Base-by-base conservation (phyloP, 352 stramenopile genomes). In the Phytophthora pisi region DNA sequence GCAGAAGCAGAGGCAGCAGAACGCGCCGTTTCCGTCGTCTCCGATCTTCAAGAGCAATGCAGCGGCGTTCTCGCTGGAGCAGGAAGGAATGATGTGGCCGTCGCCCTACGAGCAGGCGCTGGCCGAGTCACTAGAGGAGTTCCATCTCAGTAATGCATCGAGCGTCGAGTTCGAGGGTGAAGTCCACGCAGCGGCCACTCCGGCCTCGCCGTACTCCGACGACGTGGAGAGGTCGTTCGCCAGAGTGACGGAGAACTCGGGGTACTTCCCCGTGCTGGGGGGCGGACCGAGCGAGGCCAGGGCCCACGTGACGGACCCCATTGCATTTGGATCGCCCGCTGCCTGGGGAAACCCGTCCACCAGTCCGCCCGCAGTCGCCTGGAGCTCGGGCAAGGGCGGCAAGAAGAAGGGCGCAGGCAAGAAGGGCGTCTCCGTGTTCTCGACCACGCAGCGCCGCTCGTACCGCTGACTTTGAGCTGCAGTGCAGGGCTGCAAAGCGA, bases 381-480 rank as follows among this genome's bases (percentile, higher is more conserved):
- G 75, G 64, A 56, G 64, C 38, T 57, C 75, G 6, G 65, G 59
- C 28, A 72, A 70, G 47, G 72, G 77, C 10, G 64, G 78, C 43
- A 90, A 89, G 59, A 91, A 87, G 71, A 90, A 89, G 62, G 75
- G 74, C 16, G 51, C 53, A 2, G 72, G 73, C 64, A 91, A 92
- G 73, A 93, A 93, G 64, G 83, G 82, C n/a, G 76, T 88, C 28
- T 72, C 72, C 8, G 57, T 93, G 5, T 93, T 93, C 47, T 92
- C 85, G 0, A 93, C 85, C 5, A 78, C 73, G 16, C 85, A 93
- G 65, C 81, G 84, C 30, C 81, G 85, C 9, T 93, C 85, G 34
- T 93, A 93, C 55, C 85, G 85, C 61, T 93, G 58, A 42, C 15
- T n/a, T 13, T 15, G 28, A 31, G 28, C 28, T 31, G 28, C 28